Conservation (phyloP, 2,329 filamentous ascomycete species). For the Chaetomiaceae sp. region DNA sequence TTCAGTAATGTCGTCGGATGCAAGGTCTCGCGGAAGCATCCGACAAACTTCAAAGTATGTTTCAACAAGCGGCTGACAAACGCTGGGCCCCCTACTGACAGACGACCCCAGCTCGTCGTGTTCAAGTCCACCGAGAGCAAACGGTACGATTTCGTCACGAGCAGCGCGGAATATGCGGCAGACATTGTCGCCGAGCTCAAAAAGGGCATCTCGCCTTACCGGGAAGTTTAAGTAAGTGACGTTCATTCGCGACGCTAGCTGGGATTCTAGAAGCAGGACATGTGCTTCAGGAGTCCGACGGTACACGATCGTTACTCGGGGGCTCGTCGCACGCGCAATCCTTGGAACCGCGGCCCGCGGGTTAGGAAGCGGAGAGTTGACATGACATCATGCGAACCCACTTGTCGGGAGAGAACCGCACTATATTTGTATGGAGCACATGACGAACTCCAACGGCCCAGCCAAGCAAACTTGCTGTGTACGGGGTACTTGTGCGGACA, state of each 20-base stretch:
- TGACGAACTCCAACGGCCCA: no score
- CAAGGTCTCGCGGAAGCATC: constrained; percentile 73
- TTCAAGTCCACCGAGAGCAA: constrained; percentile 72
- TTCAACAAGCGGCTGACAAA: background rate
- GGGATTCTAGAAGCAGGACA: background rate
- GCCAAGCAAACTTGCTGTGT: no score
- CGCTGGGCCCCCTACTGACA: background rate
- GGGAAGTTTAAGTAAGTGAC: constrained; percentile 36
- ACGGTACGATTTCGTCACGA: constrained; percentile 80
- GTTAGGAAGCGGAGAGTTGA: no score
- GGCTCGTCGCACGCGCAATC: no score
- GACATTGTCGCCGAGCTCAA: constrained; percentile 75
- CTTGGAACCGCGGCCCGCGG: no score
- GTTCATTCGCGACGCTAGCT: no score
- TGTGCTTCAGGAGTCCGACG: no score
- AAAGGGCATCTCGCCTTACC: constrained; percentile 64
- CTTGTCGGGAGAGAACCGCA: no score
- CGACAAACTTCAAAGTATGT: constrained; percentile 69
- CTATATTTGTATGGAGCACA: no score
- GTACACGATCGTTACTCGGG: no score
- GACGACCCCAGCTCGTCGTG: constrained; percentile 51
- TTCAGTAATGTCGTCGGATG: constrained; percentile 77
- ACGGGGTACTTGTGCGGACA: no score
- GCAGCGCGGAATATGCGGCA: constrained; percentile 62
- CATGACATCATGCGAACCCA: no score